These are phyloP conservation scores for Neurospora sp. DNA, from an alignment of 2,329 filamentous ascomycete genomes.

Conservation along the genomic window DNA sequence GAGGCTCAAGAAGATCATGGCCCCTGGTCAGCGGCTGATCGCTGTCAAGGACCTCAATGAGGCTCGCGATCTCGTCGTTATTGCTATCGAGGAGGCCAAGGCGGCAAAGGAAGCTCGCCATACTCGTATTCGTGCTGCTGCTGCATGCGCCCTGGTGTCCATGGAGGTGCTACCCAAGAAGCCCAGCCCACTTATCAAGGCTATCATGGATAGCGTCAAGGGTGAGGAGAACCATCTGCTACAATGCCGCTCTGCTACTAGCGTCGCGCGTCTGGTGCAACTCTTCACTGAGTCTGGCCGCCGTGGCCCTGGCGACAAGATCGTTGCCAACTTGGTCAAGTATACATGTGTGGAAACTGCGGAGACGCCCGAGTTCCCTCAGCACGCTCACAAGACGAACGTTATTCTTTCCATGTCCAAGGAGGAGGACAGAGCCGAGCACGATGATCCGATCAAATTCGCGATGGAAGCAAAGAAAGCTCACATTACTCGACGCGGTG, in stretches of 20 bases:
- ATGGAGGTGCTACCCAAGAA: constrained; percentile 86
- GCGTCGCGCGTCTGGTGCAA: constrained; percentile 77
- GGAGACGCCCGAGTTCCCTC: constrained; percentile 89
- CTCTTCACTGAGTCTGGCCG: constrained; percentile 74
- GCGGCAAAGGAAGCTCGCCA: constrained; percentile 73
- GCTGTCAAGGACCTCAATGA: constrained; percentile 71
- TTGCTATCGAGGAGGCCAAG: constrained; percentile 72
- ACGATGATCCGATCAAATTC: constrained; percentile 82
- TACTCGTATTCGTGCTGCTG: constrained; percentile 74
- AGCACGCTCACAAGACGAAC: constrained; percentile 67
- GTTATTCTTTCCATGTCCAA: constrained; percentile 90
- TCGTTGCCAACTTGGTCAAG: constrained; percentile 90
- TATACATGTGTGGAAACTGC: constrained; percentile 97
- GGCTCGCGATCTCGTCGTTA: constrained; percentile 58
- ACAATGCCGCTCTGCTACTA: constrained; percentile 75
- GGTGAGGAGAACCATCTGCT: constrained; percentile 84
- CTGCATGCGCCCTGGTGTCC: constrained; percentile 81
- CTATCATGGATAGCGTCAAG: constrained; percentile 97
- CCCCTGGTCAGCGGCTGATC: constrained; percentile 78
- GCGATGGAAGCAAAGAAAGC: constrained; percentile 83
- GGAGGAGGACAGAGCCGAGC: constrained; percentile 90
- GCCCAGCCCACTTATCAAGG: constrained; percentile 84
- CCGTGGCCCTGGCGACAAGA: constrained; percentile 83
- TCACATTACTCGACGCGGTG: constrained; percentile 80
- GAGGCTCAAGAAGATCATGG: constrained; percentile 76